phyloP scores from a whole-genome alignment of 2,329 filamentous ascomycete species.

The Elsinoe perseae region DNA sequence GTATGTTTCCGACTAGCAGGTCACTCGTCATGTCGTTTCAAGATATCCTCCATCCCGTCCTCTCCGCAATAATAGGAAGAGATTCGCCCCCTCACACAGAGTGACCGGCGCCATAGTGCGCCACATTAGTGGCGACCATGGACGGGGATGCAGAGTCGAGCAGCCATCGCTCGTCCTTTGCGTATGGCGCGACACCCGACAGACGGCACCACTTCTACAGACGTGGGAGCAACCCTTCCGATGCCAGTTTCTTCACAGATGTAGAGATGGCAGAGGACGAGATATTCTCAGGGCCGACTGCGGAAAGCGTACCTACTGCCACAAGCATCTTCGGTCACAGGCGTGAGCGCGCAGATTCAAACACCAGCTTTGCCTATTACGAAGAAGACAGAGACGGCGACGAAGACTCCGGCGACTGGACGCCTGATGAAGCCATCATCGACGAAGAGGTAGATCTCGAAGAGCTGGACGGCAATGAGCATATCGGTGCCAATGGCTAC shows the following conservation, averaged over 20 bases:
- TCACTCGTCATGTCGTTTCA: not conserved
- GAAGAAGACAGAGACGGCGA: constrained; percentile 57
- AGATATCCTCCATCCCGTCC: not conserved
- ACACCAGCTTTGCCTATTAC: constrained; percentile 82
- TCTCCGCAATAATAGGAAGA: not conserved
- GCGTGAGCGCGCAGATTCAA: constrained; percentile 71
- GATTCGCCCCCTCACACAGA: not conserved
- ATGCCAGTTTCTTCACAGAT: constrained; percentile 77
- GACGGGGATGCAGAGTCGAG: constrained; percentile 10
- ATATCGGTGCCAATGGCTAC: constrained; percentile 34
- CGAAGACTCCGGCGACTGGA: constrained; percentile 38
- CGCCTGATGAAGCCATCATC: constrained; percentile 43
- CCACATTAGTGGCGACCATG: constrained; percentile 11
- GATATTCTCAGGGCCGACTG: constrained; percentile 85
- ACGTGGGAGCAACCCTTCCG: constrained; percentile 50
- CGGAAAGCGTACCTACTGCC: constrained; percentile 92
- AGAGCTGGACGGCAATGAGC: constrained; percentile 30
- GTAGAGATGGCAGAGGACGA: constrained; percentile 99
- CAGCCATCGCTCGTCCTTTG: constrained; percentile 18
- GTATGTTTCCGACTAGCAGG: not conserved
- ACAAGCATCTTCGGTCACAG: constrained; percentile 86
- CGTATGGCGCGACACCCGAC: constrained; percentile 17
- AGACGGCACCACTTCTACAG: constrained; percentile 44
- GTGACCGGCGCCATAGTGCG: not conserved
- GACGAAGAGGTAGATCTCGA: constrained; percentile 38